These are phyloP conservation scores for Claviceps pusilla DNA, from an alignment of 2,329 filamentous ascomycete genomes.

Conservation along the genomic window DNA sequence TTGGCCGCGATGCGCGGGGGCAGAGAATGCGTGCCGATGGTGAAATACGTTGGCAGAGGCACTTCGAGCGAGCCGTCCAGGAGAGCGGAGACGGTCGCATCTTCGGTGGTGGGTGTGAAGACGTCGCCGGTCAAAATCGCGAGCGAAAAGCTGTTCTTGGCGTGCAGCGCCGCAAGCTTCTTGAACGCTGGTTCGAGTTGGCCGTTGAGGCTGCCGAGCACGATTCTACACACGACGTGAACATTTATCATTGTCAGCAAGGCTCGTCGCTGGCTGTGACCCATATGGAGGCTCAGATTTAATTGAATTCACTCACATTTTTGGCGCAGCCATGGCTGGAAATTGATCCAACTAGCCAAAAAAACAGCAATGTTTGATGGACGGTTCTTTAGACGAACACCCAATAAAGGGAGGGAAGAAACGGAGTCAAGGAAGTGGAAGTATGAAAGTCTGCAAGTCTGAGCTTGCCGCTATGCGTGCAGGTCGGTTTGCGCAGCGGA, in stretches of 20 bases:
- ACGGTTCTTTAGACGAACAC: constrained; percentile 7
- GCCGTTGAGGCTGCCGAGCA: constrained; percentile 72
- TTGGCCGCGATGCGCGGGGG: constrained; percentile 57
- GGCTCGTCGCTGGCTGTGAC: not conserved
- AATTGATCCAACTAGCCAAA: not conserved
- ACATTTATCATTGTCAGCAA: not conserved
- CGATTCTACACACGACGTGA: constrained; percentile 38
- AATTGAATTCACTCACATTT: constrained; percentile 26
- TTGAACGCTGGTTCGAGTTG: constrained; percentile 60
- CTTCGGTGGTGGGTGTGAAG: constrained; percentile 49
- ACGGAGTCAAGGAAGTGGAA: not conserved
- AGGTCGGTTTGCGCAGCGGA: constrained; percentile 15
- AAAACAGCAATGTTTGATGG: not conserved
- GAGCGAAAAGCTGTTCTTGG: constrained; percentile 78
- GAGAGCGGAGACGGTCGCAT: constrained; percentile 45
- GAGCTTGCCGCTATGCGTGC: not conserved
- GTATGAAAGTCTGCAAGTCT: not conserved
- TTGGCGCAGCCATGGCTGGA: constrained; percentile 28
- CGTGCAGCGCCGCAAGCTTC: constrained; percentile 66
- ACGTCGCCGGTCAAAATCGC: constrained; percentile 74
- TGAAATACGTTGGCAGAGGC: constrained; percentile 81
- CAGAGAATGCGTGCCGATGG: constrained; percentile 57
- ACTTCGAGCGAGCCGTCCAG: constrained; percentile 58
- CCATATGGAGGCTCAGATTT: not conserved
- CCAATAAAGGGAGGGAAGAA: not conserved